Conservation (phyloP, 169 alveolate species). For the Plasmodium yoelii region DNA sequence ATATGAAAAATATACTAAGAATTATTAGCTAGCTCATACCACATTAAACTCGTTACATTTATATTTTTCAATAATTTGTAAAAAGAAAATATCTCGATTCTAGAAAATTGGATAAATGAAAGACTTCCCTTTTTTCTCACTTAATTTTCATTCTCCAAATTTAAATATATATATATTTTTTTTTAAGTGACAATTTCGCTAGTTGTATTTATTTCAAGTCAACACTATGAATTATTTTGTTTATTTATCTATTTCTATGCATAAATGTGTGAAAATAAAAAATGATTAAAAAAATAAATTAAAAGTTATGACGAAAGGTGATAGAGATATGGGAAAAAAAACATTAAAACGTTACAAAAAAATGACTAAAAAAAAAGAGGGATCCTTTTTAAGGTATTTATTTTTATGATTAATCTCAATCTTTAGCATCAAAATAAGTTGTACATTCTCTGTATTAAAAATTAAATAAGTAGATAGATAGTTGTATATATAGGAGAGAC, state of each 20-base stretch:
- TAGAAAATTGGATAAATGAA: neutral
- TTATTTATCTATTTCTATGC: no score
- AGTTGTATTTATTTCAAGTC: no score
- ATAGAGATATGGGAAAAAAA: no score
- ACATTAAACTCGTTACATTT: neutral
- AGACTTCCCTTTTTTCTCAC: neutral
- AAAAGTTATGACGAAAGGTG: no score
- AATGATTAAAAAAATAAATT: no score
- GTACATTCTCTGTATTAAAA: constrained; percentile 36
- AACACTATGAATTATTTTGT: no score
- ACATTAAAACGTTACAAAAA: no score
- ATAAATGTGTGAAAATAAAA: no score
- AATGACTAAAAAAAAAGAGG: no score
- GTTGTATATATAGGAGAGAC: neutral
- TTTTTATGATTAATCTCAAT: neutral
- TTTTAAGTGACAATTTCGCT: no score
- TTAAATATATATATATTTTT: no score
- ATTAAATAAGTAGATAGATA: neutral
- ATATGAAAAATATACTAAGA: constrained; percentile 4
- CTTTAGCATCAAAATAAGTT: constrained; percentile 22
- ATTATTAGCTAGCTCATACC: neutral
- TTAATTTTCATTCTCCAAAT: neutral
- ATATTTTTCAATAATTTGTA: neutral
- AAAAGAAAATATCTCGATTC: neutral
- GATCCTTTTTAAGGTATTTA: no score